A percentile compares a stretch with the other conserved stretches of the same genome.
These are phyloP conservation scores for Dentipellis fragilis DNA, from an alignment of 768 basidiomycete genomes.

Conservation along the genomic window DNA sequence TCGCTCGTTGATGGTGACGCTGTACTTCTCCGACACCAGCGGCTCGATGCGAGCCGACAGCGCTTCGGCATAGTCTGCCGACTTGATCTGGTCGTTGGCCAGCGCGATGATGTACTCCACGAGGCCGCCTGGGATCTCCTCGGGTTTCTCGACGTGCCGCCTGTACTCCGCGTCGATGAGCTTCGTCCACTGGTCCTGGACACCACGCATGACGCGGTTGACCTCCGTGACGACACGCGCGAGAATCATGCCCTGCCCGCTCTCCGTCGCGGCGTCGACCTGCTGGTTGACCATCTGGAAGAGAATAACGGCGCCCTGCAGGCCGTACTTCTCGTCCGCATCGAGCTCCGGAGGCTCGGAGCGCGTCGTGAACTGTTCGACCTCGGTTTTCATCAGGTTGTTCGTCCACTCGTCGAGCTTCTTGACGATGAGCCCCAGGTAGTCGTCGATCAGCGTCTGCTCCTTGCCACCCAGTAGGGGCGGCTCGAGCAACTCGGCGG, in stretches of 20 bases:
- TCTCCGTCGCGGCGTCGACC: conserved; percentile 89
- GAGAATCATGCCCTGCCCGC: conserved; percentile 89
- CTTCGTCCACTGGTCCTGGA: conserved; percentile 83
- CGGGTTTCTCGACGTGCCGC: conserved; percentile 80
- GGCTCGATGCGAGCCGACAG: conserved; percentile 80
- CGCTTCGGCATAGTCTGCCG: conserved; percentile 86
- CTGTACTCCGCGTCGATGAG: conserved; percentile 78
- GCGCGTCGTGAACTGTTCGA: conserved; percentile 73
- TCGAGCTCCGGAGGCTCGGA: conserved; percentile 83
- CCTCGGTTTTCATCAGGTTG: conserved; percentile 89
- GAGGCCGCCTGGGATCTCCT: conserved; percentile 78
- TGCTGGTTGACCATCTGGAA: conserved; percentile 99
- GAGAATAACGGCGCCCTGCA: conserved; percentile 83
- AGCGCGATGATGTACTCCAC: conserved; percentile 95
- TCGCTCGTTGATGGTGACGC: conserved; percentile 68
- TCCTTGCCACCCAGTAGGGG: conserved; percentile 93
- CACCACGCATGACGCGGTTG: conserved; percentile 79
- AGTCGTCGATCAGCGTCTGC: conserved; percentile 88
- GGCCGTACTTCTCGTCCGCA: conserved; percentile 81
- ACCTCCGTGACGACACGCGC: conserved; percentile 83
- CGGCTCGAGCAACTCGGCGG: conserved; percentile 75
- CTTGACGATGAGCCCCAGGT: conserved; percentile 83
- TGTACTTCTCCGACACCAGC: conserved; percentile 89
- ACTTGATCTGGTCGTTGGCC: conserved; percentile 96
- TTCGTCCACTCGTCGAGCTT: conserved; percentile 96